Evolutionary conservation across 805 yeast species (phyloP), one percentile per base, ranked within the genome.

Genomic region (Myxozyma melibiosi): DNA sequence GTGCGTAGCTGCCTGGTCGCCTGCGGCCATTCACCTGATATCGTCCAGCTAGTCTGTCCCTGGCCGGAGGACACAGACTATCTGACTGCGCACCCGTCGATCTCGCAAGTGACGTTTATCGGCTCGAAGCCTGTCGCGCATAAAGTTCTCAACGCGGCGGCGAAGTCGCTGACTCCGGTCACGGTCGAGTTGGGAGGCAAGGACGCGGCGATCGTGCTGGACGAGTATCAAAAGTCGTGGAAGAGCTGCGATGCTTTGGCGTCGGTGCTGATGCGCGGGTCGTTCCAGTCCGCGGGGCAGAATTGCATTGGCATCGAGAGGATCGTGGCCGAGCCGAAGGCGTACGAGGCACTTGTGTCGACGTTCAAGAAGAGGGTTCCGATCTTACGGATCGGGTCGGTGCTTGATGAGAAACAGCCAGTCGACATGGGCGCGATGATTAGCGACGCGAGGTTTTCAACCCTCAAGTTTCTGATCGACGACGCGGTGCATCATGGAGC

Each of bases 241-340:
- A 31, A 35, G 16, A 18, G 33, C 22, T 46, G 56, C 27, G 85
- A 80, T 38, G 76, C 81, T 61, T 55, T 65, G n/a, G 84, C 96
- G 0, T 88, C 96, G 14, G 84, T 90, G 25, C 80, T 94, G 38
- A 80, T 94, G 86, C 80, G 99, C 68, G 99, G 99, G 34, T 86
- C 96, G 0, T 94, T 92, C 76, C 99, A 94, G 74, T 87, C 96
- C 52, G 88, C 96, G 0, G 99, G 99, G 11, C 99, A 94, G 74
- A 94, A 94, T 70, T 94, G 99, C 75, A 94, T 94, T 67, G 98
- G 99, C 37, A 88, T 94, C 53, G 99, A 94, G 74, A 80, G 99
- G 56, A 95, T 94, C 5, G 85, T 94, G 61, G 90, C 91, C 35
- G 78, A 89, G 43, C 87, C 86, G 4, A 75, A 76, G 40, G 81